Evolutionary conservation across 257 asterid genomes (phyloP).

Genomic region (Nicotiana benthamiana): DNA sequence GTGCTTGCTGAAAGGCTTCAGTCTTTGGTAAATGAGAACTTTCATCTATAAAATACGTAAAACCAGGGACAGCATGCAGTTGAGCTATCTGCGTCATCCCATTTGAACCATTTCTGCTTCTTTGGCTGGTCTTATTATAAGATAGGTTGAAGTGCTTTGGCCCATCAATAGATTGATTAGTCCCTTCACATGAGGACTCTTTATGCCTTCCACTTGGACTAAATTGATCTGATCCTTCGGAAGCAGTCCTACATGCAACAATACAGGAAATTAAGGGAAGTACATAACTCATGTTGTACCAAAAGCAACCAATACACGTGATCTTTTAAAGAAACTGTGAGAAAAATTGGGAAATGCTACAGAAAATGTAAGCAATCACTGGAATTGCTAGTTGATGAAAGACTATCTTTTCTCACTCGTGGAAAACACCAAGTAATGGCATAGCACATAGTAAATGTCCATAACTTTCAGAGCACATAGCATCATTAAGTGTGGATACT

Average conservation of each 20-base stretch:
- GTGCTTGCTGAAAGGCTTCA: slow-evolving; percentile 26
- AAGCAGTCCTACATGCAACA: slow-evolving; percentile 26
- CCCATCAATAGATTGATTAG: slow-evolving; percentile 47
- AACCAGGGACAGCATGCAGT: slow-evolving; percentile 72
- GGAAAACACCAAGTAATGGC: not conserved
- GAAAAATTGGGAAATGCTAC: not conserved
- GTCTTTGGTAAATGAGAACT: slow-evolving; percentile 27
- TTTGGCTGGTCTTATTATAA: slow-evolving; percentile 56
- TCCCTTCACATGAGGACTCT: slow-evolving; percentile 27
- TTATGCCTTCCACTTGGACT: slow-evolving; percentile 29
- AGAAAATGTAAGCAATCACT: not conserved
- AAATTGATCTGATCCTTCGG: slow-evolving; percentile 29
- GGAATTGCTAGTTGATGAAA: not conserved
- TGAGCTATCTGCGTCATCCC: slow-evolving; percentile 57
- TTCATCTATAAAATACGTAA: slow-evolving; percentile 57
- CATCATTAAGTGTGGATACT: not conserved
- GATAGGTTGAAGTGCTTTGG: slow-evolving; percentile 56
- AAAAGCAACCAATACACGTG: not conserved
- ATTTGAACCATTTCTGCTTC: slow-evolving; percentile 31
- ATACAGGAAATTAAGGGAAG: slow-evolving; percentile 7
- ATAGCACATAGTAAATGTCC: not conserved
- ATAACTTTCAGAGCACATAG: not conserved
- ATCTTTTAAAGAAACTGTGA: not conserved
- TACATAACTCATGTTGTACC: slow-evolving; percentile 1
- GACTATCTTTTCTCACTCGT: not conserved